Evolutionary conservation across 345 rosid species (phyloP).

Genomic region (Arabis hirsuta): DNA sequence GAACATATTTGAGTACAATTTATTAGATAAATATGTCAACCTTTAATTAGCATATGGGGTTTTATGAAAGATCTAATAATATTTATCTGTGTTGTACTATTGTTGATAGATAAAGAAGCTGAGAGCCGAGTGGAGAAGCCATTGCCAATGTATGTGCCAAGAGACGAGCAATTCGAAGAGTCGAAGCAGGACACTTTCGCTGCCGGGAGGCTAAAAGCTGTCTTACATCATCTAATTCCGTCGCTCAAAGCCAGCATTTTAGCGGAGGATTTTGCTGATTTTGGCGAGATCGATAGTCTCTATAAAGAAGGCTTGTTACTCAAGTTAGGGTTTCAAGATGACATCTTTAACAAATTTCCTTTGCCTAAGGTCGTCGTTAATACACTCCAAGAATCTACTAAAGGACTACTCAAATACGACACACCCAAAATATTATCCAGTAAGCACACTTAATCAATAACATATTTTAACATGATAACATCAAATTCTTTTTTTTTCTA

Average conservation of each 20-base stretch:
- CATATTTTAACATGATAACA: background rate
- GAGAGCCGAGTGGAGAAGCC: slow-evolving; percentile 97
- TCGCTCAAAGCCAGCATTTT: slow-evolving; percentile 76
- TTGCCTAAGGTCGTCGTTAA: slow-evolving; percentile 59
- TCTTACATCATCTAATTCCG: slow-evolving; percentile 79
- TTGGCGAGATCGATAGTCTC: slow-evolving; percentile 79
- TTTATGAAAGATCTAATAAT: background rate
- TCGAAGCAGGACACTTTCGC: slow-evolving; percentile 63
- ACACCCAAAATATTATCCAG: slow-evolving; percentile 84
- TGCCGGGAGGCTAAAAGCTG: slow-evolving; percentile 72
- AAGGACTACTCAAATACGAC: slow-evolving; percentile 81
- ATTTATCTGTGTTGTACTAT: background rate
- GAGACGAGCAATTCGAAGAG: slow-evolving; percentile 97
- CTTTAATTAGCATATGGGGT: background rate
- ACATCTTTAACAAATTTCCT: slow-evolving; percentile 67
- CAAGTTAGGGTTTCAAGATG: slow-evolving; percentile 77
- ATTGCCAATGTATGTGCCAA: slow-evolving; percentile 80
- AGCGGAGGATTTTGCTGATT: slow-evolving; percentile 62
- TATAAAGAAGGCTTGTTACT: slow-evolving; percentile 90
- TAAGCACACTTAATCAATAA: slow-evolving; percentile 47
- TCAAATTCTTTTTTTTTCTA: too few species aligned
- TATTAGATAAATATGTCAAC: background rate
- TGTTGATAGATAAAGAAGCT: slow-evolving; percentile 42
- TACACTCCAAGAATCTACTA: slow-evolving; percentile 61
- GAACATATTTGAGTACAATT: background rate